A percentile compares a stretch with the other conserved stretches of the same genome.
Evolutionary conservation across 768 basidiomycete genomes (phyloP).

Genomic region (Sistotremastrum suecicum): DNA sequence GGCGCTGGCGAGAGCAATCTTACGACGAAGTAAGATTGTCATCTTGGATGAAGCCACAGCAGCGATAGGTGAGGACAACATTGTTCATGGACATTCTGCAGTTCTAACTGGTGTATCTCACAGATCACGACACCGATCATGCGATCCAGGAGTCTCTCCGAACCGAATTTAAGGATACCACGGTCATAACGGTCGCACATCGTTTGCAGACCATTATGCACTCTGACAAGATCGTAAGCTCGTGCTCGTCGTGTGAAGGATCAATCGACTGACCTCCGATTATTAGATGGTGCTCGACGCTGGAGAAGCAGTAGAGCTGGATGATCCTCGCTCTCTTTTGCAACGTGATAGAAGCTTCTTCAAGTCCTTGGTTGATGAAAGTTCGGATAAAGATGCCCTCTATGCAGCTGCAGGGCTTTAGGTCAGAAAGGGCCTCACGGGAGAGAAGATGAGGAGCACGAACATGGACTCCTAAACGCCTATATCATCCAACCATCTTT

Average conservation of each 20-base stretch:
- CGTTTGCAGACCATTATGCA: conserved; percentile 48
- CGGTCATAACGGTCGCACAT: conserved; percentile 46
- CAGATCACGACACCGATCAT: conserved; percentile 38
- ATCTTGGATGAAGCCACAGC: conserved; percentile 18
- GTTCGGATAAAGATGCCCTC: conserved; percentile 9
- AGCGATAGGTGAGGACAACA: conserved; percentile 24
- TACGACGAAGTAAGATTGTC: conserved; percentile 11
- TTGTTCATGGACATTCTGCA: conserved; percentile 21
- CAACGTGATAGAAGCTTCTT: conserved; percentile 12
- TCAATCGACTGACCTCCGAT: background rate
- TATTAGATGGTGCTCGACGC: conserved; percentile 29
- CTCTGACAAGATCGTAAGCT: conserved; percentile 39
- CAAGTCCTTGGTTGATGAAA: conserved; percentile 12
- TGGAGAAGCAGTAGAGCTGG: conserved; percentile 41
- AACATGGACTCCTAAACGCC: conserved; percentile 24
- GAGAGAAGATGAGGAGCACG: too few species aligned
- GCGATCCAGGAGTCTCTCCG: conserved; percentile 44
- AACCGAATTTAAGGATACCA: conserved; percentile 28
- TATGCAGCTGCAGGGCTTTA: too few species aligned
- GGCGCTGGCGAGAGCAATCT: conserved; percentile 13
- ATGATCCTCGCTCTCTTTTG: conserved; percentile 26
- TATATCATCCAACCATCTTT: conserved; percentile 41
- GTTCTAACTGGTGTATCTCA: conserved; percentile 9
- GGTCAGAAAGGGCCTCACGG: too few species aligned
- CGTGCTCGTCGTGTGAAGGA: conserved; percentile 3